phyloP scores from a whole-genome alignment of 2,329 filamentous ascomycete genomes.

The Aureobasidium zeae region DNA sequence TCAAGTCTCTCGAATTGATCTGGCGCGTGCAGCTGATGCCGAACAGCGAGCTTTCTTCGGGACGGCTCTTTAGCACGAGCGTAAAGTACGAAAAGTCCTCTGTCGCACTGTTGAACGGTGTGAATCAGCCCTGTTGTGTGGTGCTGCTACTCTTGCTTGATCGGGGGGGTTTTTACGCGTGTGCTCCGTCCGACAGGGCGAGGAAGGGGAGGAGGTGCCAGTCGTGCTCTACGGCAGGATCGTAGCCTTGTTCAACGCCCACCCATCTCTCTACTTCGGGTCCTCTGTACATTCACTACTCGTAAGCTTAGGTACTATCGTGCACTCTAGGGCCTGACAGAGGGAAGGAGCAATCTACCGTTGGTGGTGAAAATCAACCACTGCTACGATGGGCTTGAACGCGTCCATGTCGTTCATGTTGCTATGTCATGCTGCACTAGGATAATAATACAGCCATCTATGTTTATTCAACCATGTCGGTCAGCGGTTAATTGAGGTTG shows the following conservation, averaged over 20 bases:
- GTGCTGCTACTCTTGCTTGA: neutral
- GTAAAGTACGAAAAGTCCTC: slow-evolving; percentile 99
- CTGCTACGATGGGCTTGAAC: slow-evolving; percentile 41
- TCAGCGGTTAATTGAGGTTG: too few species aligned
- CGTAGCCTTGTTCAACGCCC: slow-evolving; percentile 60
- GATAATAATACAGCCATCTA: too few species aligned
- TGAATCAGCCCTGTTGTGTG: neutral
- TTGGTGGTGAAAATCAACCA: slow-evolving; percentile 47
- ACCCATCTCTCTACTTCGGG: slow-evolving; percentile 94
- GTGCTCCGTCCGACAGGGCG: slow-evolving; percentile 90
- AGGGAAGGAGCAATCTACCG: slow-evolving; percentile 29
- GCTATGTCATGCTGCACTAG: slow-evolving; percentile 7
- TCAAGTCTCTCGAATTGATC: slow-evolving; percentile 67
- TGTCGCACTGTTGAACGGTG: slow-evolving; percentile 51
- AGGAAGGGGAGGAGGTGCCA: slow-evolving; percentile 93
- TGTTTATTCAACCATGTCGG: too few species aligned
- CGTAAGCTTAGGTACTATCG: slow-evolving; percentile 13
- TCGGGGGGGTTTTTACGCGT: slow-evolving; percentile 54
- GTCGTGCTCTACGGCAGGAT: slow-evolving; percentile 75
- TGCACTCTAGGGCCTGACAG: neutral
- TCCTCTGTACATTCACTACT: slow-evolving; percentile 49
- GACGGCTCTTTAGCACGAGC: slow-evolving; percentile 48
- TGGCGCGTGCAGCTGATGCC: slow-evolving; percentile 93
- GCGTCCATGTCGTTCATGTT: slow-evolving; percentile 17
- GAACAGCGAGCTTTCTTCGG: slow-evolving; percentile 72